Evolutionary conservation across 2,329 filamentous ascomycete species (phyloP).

Genomic region (Ciborinia camelliae): DNA sequence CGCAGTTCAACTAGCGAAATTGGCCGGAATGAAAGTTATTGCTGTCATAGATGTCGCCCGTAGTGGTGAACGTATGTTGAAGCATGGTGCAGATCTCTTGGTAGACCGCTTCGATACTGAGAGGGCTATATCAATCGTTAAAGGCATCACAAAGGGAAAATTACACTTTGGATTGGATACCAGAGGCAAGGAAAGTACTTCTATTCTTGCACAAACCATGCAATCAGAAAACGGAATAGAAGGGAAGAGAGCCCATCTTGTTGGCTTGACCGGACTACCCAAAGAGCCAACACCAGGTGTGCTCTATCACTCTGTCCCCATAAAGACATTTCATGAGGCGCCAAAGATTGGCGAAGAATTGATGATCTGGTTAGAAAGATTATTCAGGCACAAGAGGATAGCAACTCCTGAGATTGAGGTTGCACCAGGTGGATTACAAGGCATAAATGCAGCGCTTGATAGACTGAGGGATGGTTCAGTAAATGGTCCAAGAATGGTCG

Average conservation of each 20-base stretch:
- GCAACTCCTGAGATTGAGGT: slow-evolving; percentile 63
- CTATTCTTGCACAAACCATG: slow-evolving; percentile 43
- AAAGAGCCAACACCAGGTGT: slow-evolving; percentile 42
- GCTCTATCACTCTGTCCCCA: slow-evolving; percentile 51
- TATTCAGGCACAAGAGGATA: slow-evolving; percentile 54
- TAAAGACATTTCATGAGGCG: slow-evolving; percentile 72
- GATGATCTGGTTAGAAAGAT: slow-evolving; percentile 62
- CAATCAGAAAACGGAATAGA: slow-evolving; percentile 17
- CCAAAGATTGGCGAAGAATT: slow-evolving; percentile 60
- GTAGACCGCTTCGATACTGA: slow-evolving; percentile 65
- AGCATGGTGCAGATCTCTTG: slow-evolving; percentile 56
- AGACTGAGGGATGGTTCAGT: slow-evolving; percentile 62
- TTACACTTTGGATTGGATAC: slow-evolving; percentile 69
- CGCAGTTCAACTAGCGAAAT: slow-evolving; percentile 63
- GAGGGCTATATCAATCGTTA: slow-evolving; percentile 63
- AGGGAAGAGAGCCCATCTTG: slow-evolving; percentile 50
- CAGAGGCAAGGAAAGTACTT: slow-evolving; percentile 60
- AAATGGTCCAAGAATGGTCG: slow-evolving; percentile 67
- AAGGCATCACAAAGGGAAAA: slow-evolving; percentile 52
- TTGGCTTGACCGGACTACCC: slow-evolving; percentile 65
- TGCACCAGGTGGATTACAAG: slow-evolving; percentile 59
- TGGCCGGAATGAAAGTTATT: slow-evolving; percentile 62
- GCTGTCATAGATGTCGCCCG: slow-evolving; percentile 64
- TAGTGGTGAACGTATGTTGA: slow-evolving; percentile 57
- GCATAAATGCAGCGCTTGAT: slow-evolving; percentile 66